phyloP scores from a whole-genome alignment of 2,329 filamentous ascomycete genomes.

The Verticillium longisporum region DNA sequence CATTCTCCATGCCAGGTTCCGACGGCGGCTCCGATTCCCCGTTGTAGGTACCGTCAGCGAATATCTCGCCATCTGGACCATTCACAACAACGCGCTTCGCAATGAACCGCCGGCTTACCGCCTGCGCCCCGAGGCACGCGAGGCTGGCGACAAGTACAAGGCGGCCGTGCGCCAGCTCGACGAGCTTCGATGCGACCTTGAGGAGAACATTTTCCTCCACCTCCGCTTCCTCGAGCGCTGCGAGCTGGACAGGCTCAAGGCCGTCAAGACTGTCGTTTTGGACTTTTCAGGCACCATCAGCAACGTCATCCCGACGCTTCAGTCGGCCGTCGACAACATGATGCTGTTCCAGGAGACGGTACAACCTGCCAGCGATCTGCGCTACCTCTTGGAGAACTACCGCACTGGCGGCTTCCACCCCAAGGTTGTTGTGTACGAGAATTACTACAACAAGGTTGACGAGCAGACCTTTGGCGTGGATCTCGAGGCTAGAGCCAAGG shows the following conservation, averaged over 20 bases:
- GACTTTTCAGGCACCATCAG: constrained; percentile 97
- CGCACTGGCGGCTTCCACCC: constrained; percentile 89
- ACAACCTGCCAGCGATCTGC: constrained; percentile 82
- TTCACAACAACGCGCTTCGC: constrained; percentile 81
- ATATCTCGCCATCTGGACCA: constrained; percentile 88
- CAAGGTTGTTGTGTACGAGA: constrained; percentile 89
- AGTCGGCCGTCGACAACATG: constrained; percentile 96
- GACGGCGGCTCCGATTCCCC: constrained; percentile 62
- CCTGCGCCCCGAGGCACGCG: constrained; percentile 78
- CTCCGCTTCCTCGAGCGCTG: constrained; percentile 96
- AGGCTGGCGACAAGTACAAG: constrained; percentile 94
- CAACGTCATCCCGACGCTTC: constrained; percentile 94
- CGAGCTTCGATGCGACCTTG: constrained; percentile 84
- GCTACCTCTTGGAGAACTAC: constrained; percentile 95
- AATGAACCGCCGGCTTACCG: constrained; percentile 87
- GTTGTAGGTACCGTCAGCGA: constrained; percentile 78
- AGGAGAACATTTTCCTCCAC: constrained; percentile 89
- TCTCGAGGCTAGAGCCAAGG: constrained; percentile 86
- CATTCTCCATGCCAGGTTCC: constrained; percentile 63
- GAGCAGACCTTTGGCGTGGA: constrained; percentile 98
- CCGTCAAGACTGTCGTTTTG: constrained; percentile 94
- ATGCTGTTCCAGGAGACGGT: constrained; percentile 98
- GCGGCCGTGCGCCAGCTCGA: constrained; percentile 78
- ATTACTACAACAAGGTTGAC: constrained; percentile 97
- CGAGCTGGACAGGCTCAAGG: constrained; percentile 91